Conservation (phyloP, 352 stramenopile species). For the Detonula confervacea region DNA sequence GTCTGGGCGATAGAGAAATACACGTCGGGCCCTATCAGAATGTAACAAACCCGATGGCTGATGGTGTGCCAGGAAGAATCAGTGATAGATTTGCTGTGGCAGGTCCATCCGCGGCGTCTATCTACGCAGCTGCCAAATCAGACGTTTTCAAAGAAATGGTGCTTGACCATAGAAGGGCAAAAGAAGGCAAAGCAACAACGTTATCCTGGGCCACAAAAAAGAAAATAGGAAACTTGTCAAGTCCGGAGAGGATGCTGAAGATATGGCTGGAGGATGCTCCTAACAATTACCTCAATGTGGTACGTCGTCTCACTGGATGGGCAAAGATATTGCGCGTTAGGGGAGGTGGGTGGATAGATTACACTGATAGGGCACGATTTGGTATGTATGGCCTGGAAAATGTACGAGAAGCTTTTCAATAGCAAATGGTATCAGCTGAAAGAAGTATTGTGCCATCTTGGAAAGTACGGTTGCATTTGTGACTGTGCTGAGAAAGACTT, state of each 20-base stretch:
- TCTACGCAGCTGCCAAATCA: neutral
- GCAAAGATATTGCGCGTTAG: neutral
- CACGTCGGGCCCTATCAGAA: neutral
- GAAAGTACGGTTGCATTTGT: no score
- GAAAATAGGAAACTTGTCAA: neutral
- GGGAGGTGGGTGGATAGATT: no score
- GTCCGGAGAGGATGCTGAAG: neutral
- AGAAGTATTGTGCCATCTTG: no score
- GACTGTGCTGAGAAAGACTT: no score
- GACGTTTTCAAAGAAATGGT: conserved; percentile 1
- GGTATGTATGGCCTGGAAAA: no score
- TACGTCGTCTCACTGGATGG: neutral
- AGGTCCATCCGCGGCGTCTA: neutral
- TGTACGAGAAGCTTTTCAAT: no score
- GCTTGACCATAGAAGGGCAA: neutral
- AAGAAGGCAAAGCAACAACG: neutral
- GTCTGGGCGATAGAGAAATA: neutral
- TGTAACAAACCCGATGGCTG: no score
- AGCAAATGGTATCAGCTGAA: no score
- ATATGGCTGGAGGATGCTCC: neutral
- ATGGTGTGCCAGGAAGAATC: neutral
- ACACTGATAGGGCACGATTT: no score
- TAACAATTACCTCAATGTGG: neutral
- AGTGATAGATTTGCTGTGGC: neutral
- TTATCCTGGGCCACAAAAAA: neutral